Conservation (phyloP, 148 eudicot species). For the Drosera capensis region DNA sequence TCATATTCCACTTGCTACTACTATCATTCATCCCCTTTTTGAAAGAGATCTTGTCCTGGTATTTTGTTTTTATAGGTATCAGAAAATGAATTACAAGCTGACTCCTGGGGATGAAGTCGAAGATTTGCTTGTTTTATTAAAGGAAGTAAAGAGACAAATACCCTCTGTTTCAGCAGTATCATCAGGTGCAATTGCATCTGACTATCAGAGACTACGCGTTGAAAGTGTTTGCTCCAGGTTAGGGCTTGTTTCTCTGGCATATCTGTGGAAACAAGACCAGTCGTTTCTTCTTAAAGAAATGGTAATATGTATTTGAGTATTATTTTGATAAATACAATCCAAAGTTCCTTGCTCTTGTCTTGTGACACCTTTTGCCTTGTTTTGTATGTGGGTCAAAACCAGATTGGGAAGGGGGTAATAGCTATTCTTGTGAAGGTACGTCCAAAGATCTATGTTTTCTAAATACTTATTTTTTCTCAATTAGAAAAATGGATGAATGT, state of each 20-base stretch:
- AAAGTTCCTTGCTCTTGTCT: too few species aligned
- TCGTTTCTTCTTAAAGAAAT: slow-evolving; percentile 70
- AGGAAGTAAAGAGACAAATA: slow-evolving; percentile 66
- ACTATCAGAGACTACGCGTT: slow-evolving; percentile 88
- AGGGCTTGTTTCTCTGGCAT: slow-evolving; percentile 89
- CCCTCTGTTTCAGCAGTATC: slow-evolving; percentile 73
- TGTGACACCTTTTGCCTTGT: too few species aligned
- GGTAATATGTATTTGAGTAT: slow-evolving; percentile 24
- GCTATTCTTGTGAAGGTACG: slow-evolving; percentile 83
- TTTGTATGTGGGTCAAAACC: too few species aligned
- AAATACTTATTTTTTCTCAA: too few species aligned
- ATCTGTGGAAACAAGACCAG: slow-evolving; percentile 92
- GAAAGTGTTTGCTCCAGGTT: slow-evolving; percentile 92
- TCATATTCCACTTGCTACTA: too few species aligned
- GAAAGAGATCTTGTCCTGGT: too few species aligned
- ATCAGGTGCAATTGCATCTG: slow-evolving; percentile 98
- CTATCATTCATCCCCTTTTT: too few species aligned
- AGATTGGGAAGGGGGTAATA: slow-evolving; percentile 56
- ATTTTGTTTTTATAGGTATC: slow-evolving; percentile 44
- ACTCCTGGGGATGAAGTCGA: slow-evolving; percentile 99
- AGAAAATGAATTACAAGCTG: slow-evolving; percentile 55
- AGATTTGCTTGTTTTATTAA: slow-evolving; percentile 69
- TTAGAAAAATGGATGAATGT: too few species aligned
- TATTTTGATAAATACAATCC: not conserved
- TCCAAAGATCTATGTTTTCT: too few species aligned